phyloP scores from a whole-genome alignment of 768 basidiomycete species.

The Hericium coralloides region DNA sequence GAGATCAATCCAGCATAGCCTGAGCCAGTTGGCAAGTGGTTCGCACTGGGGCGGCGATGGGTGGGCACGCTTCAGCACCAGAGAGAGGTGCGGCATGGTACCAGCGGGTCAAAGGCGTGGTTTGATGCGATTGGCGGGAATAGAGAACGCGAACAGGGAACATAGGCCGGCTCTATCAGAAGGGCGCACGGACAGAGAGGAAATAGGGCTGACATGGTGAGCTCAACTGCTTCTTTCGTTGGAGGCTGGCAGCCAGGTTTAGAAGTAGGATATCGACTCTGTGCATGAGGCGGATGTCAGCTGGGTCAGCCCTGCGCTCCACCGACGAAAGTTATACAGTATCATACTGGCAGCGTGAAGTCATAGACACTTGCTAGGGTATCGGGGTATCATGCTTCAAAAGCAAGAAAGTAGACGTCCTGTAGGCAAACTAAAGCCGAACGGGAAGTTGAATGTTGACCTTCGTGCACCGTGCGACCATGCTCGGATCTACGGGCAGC shows the following conservation, averaged over 20 bases:
- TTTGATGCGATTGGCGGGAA: neutral
- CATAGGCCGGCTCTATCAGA: neutral
- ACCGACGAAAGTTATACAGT: neutral
- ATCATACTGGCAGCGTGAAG: neutral
- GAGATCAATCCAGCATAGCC: slow-evolving; percentile 13
- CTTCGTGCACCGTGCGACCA: too few relatives aligned
- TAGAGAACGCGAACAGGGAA: neutral
- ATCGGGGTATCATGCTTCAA: too few relatives aligned
- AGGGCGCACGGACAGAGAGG: neutral
- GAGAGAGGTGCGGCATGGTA: neutral
- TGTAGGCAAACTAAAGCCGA: too few relatives aligned
- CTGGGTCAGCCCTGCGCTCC: neutral
- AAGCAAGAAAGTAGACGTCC: too few relatives aligned
- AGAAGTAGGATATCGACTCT: too few relatives aligned
- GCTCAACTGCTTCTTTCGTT: neutral
- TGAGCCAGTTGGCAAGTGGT: slow-evolving; percentile 4
- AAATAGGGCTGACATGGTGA: neutral
- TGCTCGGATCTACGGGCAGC: too few relatives aligned
- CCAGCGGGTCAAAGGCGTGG: neutral
- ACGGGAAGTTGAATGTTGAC: too few relatives aligned
- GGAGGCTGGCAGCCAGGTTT: too few relatives aligned
- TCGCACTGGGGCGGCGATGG: neutral
- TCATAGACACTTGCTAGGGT: neutral
- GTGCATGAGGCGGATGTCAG: too few relatives aligned
- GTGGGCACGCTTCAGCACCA: neutral